phyloP scores from a whole-genome alignment of 148 eudicot species.

The Drosera capensis region DNA sequence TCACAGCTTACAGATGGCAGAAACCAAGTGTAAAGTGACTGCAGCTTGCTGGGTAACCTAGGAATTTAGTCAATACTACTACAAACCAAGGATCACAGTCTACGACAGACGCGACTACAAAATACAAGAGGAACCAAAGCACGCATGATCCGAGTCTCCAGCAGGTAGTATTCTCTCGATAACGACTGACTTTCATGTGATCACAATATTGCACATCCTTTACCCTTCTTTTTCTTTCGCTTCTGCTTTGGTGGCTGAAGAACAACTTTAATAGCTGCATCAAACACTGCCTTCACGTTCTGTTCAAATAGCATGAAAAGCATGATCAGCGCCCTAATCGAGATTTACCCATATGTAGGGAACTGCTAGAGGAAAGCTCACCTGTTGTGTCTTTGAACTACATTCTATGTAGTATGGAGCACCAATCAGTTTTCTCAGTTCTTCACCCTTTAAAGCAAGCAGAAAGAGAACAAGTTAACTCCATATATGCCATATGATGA shows the following conservation, averaged over 20 bases:
- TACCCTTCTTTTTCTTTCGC: slow-evolving; percentile 42
- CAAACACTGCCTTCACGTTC: slow-evolving; percentile 71
- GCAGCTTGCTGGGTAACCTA: too few relatives aligned
- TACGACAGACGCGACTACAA: too few relatives aligned
- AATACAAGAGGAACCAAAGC: neutral
- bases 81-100: too few relatives aligned
- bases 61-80: too few relatives aligned
- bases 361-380: neutral
- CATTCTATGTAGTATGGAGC: slow-evolving; percentile 95
- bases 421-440: slow-evolving; percentile 89
- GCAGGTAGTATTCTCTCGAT: neutral
- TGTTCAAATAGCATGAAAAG: slow-evolving; percentile 10
- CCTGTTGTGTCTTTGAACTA: slow-evolving; percentile 99
- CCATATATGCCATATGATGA: neutral
- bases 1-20: too few relatives aligned
- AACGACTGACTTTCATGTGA: neutral
- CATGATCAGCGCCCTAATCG: neutral
- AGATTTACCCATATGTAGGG: neutral
- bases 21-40: too few relatives aligned
- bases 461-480: neutral
- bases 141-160: neutral
- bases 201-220: slow-evolving; percentile 30
- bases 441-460: slow-evolving; percentile 59
- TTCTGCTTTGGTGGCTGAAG: slow-evolving; percentile 47
- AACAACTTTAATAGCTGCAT: slow-evolving; percentile 61